Percentiles rank a stretch among this genome's conserved stretches.
Conservation (phyloP, 345 rosid species). For the Camelina neglecta region DNA sequence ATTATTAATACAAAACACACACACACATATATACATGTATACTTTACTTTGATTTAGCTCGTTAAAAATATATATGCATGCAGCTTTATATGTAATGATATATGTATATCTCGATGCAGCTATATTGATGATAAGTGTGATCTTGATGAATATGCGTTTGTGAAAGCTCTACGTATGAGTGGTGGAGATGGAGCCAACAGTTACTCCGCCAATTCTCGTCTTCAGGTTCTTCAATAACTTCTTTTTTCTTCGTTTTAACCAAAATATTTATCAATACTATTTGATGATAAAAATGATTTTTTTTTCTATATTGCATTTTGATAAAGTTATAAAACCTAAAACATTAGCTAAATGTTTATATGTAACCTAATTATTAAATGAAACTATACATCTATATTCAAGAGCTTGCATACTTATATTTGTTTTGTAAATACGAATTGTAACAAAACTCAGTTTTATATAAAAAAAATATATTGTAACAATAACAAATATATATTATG, state of each 20-base stretch:
- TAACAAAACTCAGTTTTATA: no score
- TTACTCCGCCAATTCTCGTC: constrained; percentile 40
- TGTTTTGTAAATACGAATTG: no score
- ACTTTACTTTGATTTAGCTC: background rate
- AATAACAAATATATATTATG: no score
- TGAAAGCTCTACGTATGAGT: constrained; percentile 45
- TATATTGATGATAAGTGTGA: constrained; percentile 20
- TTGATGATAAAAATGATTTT: background rate
- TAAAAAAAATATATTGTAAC: no score
- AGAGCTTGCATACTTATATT: no score
- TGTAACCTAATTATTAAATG: no score
- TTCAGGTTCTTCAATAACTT: constrained; percentile 29
- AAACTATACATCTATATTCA: no score
- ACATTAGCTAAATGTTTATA: no score
- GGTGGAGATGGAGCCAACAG: constrained; percentile 45
- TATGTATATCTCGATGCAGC: background rate
- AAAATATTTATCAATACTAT: background rate
- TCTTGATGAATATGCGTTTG: constrained; percentile 26
- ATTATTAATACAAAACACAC: background rate
- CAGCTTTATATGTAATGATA: no score
- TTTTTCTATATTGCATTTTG: no score
- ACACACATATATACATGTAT: background rate
- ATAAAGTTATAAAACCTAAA: no score
- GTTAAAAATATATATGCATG: background rate
- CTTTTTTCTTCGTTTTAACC: background rate